phyloP scores from a whole-genome alignment of 2,329 filamentous ascomycete species.

The Ophiostoma sp. region DNA sequence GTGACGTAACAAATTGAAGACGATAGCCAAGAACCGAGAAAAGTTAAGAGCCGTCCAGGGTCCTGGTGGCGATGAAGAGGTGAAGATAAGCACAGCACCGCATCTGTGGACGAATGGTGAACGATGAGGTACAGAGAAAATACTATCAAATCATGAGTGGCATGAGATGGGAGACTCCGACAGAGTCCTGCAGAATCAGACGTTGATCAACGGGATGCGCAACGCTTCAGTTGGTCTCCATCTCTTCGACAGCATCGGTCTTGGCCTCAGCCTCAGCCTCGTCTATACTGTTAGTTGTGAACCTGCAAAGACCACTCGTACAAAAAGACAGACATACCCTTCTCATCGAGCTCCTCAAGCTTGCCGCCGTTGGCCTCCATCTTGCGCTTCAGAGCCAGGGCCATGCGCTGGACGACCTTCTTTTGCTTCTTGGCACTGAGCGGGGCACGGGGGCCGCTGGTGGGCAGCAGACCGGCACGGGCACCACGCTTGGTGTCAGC shows the following conservation, averaged over 20 bases:
- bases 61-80: not conserved
- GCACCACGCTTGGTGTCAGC: constrained; percentile 46
- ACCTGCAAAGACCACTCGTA: not conserved
- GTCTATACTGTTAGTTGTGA: not conserved
- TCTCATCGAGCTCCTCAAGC: constrained; percentile 35
- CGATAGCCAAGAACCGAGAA: not conserved
- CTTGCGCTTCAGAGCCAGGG: constrained; percentile 49
- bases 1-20: not conserved
- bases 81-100: not conserved
- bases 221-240: constrained; percentile 14
- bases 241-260: not conserved
- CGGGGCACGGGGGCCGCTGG: constrained; percentile 48
- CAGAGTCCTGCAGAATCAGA: not conserved
- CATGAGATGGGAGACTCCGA: not conserved
- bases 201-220: not conserved
- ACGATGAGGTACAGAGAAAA: not conserved
- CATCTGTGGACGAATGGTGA: not conserved
- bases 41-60: not conserved
- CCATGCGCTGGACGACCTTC: constrained; percentile 52
- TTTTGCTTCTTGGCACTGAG: constrained; percentile 52
- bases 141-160: not conserved
- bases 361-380: constrained; percentile 42
- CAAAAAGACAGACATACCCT: constrained; percentile 15
- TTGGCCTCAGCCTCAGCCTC: not conserved
- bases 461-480: constrained; percentile 49